Percentiles rank a stretch among this genome's conserved stretches.
Evolutionary conservation across 805 yeast species (phyloP).

Genomic region (Tetrapisispora fleetii): DNA sequence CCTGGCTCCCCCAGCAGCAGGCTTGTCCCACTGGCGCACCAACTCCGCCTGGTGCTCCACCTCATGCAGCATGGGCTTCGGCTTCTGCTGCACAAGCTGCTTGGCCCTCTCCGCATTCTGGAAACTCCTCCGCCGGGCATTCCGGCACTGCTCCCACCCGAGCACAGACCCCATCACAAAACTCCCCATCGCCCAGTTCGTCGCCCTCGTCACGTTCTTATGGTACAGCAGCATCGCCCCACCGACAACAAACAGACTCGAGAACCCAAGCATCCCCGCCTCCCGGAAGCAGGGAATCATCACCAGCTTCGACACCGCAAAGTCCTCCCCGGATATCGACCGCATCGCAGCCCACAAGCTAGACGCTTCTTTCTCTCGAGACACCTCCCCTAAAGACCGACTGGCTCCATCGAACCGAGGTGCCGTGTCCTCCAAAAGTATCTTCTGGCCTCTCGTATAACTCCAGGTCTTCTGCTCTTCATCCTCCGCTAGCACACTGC

Average conservation of each 20-base stretch:
- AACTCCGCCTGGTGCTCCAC: slow-evolving; percentile 17
- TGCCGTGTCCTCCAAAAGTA: slow-evolving; percentile 32
- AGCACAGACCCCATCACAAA: slow-evolving; percentile 68
- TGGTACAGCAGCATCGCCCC: slow-evolving; percentile 58
- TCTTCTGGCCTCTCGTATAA: slow-evolving; percentile 28
- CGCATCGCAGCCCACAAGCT: slow-evolving; percentile 32
- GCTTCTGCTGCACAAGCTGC: slow-evolving; percentile 33
- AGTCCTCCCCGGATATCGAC: slow-evolving; percentile 40
- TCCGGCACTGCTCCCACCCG: slow-evolving; percentile 90
- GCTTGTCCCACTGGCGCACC: slow-evolving; percentile 6
- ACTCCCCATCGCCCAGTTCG: slow-evolving; percentile 79
- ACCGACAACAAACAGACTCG: slow-evolving; percentile 61
- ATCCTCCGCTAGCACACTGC: background rate
- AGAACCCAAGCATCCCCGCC: slow-evolving; percentile 66
- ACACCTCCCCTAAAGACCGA: slow-evolving; percentile 9
- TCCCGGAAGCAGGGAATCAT: slow-evolving; percentile 72
- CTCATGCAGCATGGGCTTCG: slow-evolving; percentile 29
- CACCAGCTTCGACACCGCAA: slow-evolving; percentile 40
- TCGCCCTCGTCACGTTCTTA: slow-evolving; percentile 49
- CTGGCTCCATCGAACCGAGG: slow-evolving; percentile 31
- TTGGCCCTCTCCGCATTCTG: slow-evolving; percentile 63
- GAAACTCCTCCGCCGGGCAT: slow-evolving; percentile 54
- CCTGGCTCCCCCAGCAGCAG: slow-evolving; percentile 5
- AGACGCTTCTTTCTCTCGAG: slow-evolving; percentile 6
- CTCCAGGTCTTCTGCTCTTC: slow-evolving; percentile 10